These are phyloP conservation scores for Trichoderma arundinaceum DNA, from an alignment of 2,329 filamentous ascomycete genomes.

Conservation along the genomic window DNA sequence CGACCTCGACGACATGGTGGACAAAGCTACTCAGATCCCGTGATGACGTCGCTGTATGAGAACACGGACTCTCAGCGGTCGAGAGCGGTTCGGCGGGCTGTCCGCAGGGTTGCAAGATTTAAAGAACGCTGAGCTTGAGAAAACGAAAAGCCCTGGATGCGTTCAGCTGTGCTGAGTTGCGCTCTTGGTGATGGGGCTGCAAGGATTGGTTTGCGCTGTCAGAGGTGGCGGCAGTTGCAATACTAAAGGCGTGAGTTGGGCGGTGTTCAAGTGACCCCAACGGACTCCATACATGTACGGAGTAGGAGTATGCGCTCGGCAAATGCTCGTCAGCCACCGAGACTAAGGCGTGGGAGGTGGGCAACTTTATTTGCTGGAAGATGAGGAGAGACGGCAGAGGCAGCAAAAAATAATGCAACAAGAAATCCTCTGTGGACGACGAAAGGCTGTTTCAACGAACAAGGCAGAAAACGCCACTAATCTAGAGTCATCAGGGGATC, in stretches of 20 bases:
- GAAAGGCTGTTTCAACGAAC: background rate
- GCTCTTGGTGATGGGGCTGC: background rate
- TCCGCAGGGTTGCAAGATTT: background rate
- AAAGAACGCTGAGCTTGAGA: background rate
- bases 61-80: background rate
- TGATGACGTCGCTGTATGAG: conserved; percentile 6
- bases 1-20: conserved; percentile 44
- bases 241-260: conserved; percentile 26
- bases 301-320: background rate
- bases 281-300: conserved; percentile 4
- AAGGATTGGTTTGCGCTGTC: conserved; percentile 10
- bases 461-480: background rate
- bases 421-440: too few species aligned
- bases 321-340: conserved; percentile 5
- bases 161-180: background rate
- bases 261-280: conserved; percentile 25
- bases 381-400: background rate
- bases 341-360: background rate
- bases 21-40: background rate
- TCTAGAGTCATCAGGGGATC: conserved; percentile 10
- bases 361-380: background rate
- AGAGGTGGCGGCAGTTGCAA: conserved; percentile 1
- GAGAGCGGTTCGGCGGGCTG: background rate
- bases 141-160: background rate
- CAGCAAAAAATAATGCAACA: background rate